Conservation (phyloP, 768 basidiomycete species). For the Gautieria morchelliformis region DNA sequence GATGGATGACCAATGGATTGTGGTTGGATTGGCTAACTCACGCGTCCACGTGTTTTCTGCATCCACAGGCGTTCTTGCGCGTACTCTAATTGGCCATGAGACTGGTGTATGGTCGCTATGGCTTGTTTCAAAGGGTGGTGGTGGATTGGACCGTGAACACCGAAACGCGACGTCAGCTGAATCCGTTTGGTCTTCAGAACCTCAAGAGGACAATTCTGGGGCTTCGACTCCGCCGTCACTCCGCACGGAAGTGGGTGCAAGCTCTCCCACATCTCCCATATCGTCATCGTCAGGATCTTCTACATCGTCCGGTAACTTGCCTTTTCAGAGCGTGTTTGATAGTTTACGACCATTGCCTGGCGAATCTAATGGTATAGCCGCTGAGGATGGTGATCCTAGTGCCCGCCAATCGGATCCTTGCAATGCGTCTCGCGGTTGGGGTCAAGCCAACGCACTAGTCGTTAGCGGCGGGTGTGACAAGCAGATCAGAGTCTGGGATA, state of each 20-base stretch:
- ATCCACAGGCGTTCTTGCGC: conserved; percentile 60
- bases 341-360: not conserved
- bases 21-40: conserved; percentile 80
- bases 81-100: conserved; percentile 77
- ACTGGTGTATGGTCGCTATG: conserved; percentile 90
- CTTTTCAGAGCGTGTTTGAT: conserved; percentile 8
- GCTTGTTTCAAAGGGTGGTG: conserved; percentile 68
- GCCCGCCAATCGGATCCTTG: conserved; percentile 30
- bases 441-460: conserved; percentile 71
- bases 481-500: conserved; percentile 86
- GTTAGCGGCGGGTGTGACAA: conserved; percentile 94
- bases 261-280: not conserved
- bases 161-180: not conserved
- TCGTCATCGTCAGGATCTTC: not conserved
- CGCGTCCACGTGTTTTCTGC: conserved; percentile 83
- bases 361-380: not conserved
- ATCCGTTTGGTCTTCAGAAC: not conserved
- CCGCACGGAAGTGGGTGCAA: not conserved
- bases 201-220: not conserved
- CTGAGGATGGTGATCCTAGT: not conserved
- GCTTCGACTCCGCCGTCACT: not conserved
- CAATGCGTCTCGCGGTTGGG: conserved; percentile 79
- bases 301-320: not conserved
- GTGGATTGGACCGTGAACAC: conserved; percentile 15
- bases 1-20: conserved; percentile 73